These are phyloP conservation scores for Cercophora scortea DNA, from an alignment of 495 filamentous ascomycete genomes.

Conservation along the genomic window DNA sequence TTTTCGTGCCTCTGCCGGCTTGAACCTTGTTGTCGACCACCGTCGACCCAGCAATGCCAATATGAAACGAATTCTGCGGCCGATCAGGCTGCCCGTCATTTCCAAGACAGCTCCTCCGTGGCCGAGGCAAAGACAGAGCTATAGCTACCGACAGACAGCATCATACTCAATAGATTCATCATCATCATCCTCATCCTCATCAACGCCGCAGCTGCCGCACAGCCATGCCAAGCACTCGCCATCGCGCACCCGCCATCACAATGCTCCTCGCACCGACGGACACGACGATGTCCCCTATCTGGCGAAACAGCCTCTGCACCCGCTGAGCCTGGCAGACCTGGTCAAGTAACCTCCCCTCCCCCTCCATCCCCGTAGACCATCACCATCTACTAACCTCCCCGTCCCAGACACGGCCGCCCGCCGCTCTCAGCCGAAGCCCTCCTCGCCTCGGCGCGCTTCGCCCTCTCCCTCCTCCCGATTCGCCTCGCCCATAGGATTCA, in stretches of 20 bases:
- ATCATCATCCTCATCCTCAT: neutral
- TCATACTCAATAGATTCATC: constrained; percentile 1
- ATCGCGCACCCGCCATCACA: no score
- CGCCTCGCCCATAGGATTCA: constrained; percentile 93
- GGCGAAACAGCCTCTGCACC: constrained; percentile 69
- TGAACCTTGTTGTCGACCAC: no score
- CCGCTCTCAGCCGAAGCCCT: constrained; percentile 74
- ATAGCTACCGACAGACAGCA: no score
- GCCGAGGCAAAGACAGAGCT: no score
- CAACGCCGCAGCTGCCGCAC: constrained; percentile 2
- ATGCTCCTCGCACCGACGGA: constrained; percentile 10
- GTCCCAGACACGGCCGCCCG: constrained; percentile 72
- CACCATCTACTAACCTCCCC: neutral
- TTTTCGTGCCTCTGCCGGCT: no score
- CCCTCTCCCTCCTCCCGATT: constrained; percentile 82
- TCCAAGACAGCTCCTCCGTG: constrained; percentile 17
- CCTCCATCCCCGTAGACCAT: neutral
- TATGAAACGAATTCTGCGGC: constrained; percentile 33
- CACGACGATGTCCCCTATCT: constrained; percentile 70
- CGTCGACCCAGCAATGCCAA: constrained; percentile 25
- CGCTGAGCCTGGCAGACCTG: constrained; percentile 78
- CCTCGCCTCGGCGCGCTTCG: constrained; percentile 86
- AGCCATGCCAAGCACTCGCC: neutral
- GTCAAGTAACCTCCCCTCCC: constrained; percentile 53
- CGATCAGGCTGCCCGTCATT: constrained; percentile 26